A percentile compares a stretch with the other conserved stretches of the same genome.
Conservation (phyloP, 257 asterid genomes). For the Penstemon davidsonii region DNA sequence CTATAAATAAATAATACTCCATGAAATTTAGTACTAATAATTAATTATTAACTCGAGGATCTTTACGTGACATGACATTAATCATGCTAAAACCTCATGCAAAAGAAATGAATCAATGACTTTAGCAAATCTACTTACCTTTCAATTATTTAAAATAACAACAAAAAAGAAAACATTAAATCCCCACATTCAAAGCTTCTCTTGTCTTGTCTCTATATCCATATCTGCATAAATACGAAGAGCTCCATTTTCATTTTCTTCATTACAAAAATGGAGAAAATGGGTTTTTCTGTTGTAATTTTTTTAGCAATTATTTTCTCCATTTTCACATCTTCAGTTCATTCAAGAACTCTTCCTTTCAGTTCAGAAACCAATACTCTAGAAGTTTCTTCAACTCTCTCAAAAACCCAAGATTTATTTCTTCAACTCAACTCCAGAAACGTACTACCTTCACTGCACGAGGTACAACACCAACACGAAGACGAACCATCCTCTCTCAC, state of each 20-base stretch:
- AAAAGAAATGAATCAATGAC: too few relatives aligned
- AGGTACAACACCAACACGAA: slow-evolving; percentile 31
- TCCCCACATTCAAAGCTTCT: slow-evolving; percentile 43
- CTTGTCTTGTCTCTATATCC: slow-evolving; percentile 22
- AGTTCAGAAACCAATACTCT: slow-evolving; percentile 30
- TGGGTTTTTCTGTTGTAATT: slow-evolving; percentile 22
- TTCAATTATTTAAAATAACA: too few relatives aligned
- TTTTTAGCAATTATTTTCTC: slow-evolving; percentile 21
- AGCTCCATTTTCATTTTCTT: slow-evolving; percentile 3
- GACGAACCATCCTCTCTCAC: slow-evolving; percentile 26
- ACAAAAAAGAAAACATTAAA: too few relatives aligned
- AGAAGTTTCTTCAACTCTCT: slow-evolving; percentile 50
- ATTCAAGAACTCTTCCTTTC: slow-evolving; percentile 45
- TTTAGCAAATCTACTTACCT: not conserved
- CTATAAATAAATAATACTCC: too few relatives aligned
- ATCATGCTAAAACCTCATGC: too few relatives aligned
- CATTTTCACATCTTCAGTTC: slow-evolving; percentile 33
- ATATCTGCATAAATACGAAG: slow-evolving; percentile 24
- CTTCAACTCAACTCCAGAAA: not conserved
- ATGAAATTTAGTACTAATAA: too few relatives aligned
- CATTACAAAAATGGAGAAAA: slow-evolving; percentile 31
- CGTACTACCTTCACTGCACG: slow-evolving; percentile 1
- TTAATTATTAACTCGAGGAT: too few relatives aligned
- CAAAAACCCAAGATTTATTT: slow-evolving; percentile 48
- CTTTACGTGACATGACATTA: too few relatives aligned